Evolutionary conservation across 345 rosid species (phyloP).

Genomic region (Diplotaxis tenuifolia): DNA sequence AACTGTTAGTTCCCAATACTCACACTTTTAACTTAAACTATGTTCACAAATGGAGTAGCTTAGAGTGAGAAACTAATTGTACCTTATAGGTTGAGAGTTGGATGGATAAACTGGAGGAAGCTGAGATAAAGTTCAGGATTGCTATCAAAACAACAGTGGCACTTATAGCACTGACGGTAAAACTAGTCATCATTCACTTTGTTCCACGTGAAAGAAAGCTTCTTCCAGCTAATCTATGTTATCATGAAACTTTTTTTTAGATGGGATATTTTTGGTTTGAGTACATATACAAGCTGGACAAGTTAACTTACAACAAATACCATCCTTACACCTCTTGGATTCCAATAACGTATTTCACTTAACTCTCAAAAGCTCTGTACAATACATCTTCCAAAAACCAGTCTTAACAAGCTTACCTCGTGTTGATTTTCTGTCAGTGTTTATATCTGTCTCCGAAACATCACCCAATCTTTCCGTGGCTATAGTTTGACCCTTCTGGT

Average conservation of each 20-base stretch:
- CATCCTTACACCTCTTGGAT: slow-evolving; percentile 99
- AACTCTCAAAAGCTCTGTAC: slow-evolving; percentile 11
- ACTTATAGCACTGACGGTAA: slow-evolving; percentile 56
- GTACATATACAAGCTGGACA: slow-evolving; percentile 91
- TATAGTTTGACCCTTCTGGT: slow-evolving; percentile 88
- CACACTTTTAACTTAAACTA: slow-evolving; percentile 5
- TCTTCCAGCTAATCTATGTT: slow-evolving; percentile 9
- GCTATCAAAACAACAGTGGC: slow-evolving; percentile 67
- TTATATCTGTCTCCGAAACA: slow-evolving; percentile 84
- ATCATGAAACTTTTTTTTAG: slow-evolving; percentile 44
- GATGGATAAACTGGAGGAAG: slow-evolving; percentile 98
- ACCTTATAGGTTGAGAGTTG: slow-evolving; percentile 76
- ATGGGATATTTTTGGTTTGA: slow-evolving; percentile 83
- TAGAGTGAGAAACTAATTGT: background rate
- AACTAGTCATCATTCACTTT: slow-evolving; percentile 14
- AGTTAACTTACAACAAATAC: slow-evolving; percentile 84
- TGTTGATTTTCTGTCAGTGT: slow-evolving; percentile 52
- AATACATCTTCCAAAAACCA: background rate
- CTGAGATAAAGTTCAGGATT: slow-evolving; percentile 64
- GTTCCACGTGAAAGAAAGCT: slow-evolving; percentile 10
- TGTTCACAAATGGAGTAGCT: slow-evolving; percentile 16
- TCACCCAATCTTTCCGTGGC: slow-evolving; percentile 79
- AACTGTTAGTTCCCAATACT: slow-evolving; percentile 58
- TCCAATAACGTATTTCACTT: slow-evolving; percentile 79
- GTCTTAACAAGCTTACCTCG: background rate